Evolutionary conservation across 495 filamentous ascomycete genomes (phyloP).

Genomic region (Podospora tetraspora): DNA sequence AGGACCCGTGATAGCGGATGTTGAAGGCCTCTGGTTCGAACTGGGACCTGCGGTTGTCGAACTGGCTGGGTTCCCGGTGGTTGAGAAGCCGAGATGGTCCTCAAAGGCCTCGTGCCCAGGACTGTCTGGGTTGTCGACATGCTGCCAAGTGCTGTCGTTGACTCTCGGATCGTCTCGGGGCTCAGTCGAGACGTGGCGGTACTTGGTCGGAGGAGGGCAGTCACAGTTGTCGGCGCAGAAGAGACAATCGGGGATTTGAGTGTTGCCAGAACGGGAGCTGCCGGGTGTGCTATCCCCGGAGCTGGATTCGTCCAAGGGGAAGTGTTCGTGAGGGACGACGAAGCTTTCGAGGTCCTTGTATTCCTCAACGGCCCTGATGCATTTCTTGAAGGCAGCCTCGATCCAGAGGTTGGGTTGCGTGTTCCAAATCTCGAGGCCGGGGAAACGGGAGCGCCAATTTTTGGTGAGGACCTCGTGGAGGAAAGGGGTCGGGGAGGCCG

Average conservation of each 20-base stretch:
- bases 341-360: not conserved
- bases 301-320: not conserved
- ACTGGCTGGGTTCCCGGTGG: no score
- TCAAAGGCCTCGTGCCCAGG: no score
- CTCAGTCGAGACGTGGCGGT: not conserved
- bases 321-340: not conserved
- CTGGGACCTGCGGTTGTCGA: no score
- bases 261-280: not conserved
- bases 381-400: not conserved
- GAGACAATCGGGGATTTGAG: not conserved
- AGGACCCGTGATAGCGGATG: no score
- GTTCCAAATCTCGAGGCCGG: constrained; percentile 2
- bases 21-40: no score
- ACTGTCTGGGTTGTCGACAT: not conserved
- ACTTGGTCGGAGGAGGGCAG: not conserved
- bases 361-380: constrained; percentile 6
- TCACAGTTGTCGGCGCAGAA: not conserved
- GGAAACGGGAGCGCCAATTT: constrained; percentile 2
- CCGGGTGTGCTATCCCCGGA: not conserved
- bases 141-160: not conserved
- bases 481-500: not conserved
- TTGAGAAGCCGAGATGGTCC: no score
- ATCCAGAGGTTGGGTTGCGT: not conserved
- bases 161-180: not conserved
- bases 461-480: constrained; percentile 6